A percentile compares a stretch with the other conserved stretches of the same genome.
These are phyloP conservation scores for Leccinum ochraceum DNA, from an alignment of 768 basidiomycete genomes.

Conservation along the genomic window DNA sequence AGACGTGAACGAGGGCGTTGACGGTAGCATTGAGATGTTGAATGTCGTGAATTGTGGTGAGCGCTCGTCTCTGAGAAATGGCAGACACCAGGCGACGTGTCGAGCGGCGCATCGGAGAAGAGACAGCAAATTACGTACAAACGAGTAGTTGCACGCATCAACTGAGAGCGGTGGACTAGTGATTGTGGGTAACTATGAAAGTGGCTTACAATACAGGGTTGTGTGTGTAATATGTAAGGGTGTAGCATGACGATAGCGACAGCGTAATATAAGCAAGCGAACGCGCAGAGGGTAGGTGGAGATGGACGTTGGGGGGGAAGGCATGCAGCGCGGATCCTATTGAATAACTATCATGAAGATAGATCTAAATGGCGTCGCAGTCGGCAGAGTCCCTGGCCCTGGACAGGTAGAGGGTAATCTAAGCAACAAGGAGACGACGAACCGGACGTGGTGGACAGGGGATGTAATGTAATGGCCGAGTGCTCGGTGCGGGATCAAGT, in stretches of 20 bases:
- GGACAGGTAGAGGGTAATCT: no score
- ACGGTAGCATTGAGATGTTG: constrained; percentile 38
- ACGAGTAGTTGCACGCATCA: not conserved
- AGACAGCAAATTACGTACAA: not conserved
- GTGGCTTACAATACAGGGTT: constrained; percentile 25
- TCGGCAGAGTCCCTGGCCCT: not conserved
- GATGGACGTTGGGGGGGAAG: no score
- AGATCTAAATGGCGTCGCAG: constrained; percentile 15
- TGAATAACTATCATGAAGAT: constrained; percentile 14
- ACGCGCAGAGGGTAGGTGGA: constrained; percentile 9
- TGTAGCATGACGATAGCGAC: constrained; percentile 11
- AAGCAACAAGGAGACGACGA: not conserved
- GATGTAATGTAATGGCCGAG: not conserved
- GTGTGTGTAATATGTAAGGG: not conserved
- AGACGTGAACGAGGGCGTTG: constrained; percentile 55
- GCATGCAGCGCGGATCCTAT: constrained; percentile 5
- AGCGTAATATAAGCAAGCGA: constrained; percentile 17
- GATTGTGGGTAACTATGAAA: constrained; percentile 24
- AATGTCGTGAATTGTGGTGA: not conserved
- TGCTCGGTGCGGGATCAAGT: not conserved
- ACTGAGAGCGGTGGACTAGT: constrained; percentile 25
- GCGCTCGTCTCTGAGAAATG: not conserved
- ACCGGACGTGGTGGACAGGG: not conserved
- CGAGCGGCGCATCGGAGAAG: not conserved
- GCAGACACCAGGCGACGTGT: not conserved